These are phyloP conservation scores for Mycena venus DNA, from an alignment of 768 basidiomycete genomes.

Conservation along the genomic window DNA sequence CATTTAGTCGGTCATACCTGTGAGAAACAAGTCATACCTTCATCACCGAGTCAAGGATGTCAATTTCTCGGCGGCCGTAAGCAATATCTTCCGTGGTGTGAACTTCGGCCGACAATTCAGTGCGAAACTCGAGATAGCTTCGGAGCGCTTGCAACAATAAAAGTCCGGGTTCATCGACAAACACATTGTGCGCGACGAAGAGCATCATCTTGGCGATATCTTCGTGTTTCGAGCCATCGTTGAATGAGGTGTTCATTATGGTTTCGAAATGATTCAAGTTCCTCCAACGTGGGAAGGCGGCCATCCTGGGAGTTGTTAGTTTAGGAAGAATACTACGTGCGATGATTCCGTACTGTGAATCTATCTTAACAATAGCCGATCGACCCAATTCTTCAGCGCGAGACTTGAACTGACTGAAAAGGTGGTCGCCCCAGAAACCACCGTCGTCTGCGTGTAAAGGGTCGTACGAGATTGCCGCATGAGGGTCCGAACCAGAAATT, in stretches of 20 bases:
- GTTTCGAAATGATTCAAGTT: conserved; percentile 47
- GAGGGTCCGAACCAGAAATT: conserved; percentile 48
- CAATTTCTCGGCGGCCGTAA: too few relatives aligned
- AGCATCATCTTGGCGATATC: conserved; percentile 48
- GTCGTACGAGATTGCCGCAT: too few relatives aligned
- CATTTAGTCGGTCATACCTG: too few relatives aligned
- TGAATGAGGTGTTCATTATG: conserved; percentile 41
- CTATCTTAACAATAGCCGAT: conserved; percentile 34
- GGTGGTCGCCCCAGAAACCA: too few relatives aligned
- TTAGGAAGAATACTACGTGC: not conserved
- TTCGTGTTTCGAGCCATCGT: conserved; percentile 49
- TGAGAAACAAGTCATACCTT: too few relatives aligned
- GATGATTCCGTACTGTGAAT: conserved; percentile 41
- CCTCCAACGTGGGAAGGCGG: conserved; percentile 47
- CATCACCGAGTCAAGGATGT: too few relatives aligned
- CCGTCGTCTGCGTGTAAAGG: conserved; percentile 48
- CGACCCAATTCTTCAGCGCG: too few relatives aligned
- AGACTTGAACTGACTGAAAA: too few relatives aligned
- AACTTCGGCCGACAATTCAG: conserved; percentile 33
- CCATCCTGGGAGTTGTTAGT: conserved; percentile 35
- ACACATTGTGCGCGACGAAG: conserved; percentile 41
- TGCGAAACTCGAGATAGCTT: conserved; percentile 46
- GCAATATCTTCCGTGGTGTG: not conserved
- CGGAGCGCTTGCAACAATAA: conserved; percentile 43
- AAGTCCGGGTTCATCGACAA: conserved; percentile 38